Percentiles rank a stretch among this genome's conserved stretches.
Conservation (phyloP, 2,329 filamentous ascomycete species). For the Alternaria postmessia region DNA sequence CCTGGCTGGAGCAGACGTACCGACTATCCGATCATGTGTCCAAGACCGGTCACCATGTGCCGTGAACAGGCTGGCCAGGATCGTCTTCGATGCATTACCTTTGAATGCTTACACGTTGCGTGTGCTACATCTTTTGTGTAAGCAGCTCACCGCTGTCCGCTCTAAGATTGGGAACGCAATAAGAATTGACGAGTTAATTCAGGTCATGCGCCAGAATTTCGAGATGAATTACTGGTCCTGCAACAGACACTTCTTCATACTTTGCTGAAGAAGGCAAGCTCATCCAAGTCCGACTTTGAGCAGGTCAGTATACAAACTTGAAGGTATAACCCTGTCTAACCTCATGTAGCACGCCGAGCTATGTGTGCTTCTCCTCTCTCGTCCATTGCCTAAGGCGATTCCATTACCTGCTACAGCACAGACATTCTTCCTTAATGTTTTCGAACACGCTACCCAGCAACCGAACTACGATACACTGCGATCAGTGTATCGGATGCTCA, state of each 20-base stretch:
- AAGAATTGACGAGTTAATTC: constrained; percentile 25
- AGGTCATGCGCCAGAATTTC: constrained; percentile 45
- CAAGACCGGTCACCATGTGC: constrained; percentile 58
- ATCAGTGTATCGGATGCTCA: constrained; percentile 44
- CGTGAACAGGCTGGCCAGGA: constrained; percentile 52
- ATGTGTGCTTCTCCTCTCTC: constrained; percentile 45
- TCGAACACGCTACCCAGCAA: constrained; percentile 36
- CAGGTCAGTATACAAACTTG: constrained; percentile 32
- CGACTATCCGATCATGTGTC: constrained; percentile 57
- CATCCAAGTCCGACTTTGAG: constrained; percentile 39
- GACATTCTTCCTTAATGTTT: constrained; percentile 44
- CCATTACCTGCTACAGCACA: constrained; percentile 46
- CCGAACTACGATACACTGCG: constrained; percentile 36
- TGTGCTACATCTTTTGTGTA: constrained; percentile 61
- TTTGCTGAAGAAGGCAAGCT: constrained; percentile 44
- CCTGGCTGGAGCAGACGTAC: constrained; percentile 41
- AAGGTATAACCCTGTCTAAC: constrained; percentile 6
- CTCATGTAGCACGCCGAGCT: constrained; percentile 34
- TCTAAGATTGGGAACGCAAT: background rate
- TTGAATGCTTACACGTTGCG: constrained; percentile 61
- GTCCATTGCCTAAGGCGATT: constrained; percentile 39
- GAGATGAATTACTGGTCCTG: constrained; percentile 38
- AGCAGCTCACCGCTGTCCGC: constrained; percentile 9
- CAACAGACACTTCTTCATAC: constrained; percentile 44
- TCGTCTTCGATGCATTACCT: constrained; percentile 59